phyloP scores from a whole-genome alignment of 2,329 filamentous ascomycete species.

The Pseudocercospora musae region DNA sequence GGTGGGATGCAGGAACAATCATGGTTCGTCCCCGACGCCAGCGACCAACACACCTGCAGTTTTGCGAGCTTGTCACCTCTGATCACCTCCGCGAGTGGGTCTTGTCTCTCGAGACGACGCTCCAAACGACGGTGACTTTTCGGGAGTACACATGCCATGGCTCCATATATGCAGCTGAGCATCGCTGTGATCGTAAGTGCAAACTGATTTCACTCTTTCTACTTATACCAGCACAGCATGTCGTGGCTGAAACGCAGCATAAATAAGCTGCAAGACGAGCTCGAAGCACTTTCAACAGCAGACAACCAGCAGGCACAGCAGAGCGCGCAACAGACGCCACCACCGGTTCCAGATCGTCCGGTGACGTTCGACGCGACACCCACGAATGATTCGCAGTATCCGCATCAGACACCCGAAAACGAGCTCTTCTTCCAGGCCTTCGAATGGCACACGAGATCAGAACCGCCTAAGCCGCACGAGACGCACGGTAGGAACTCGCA shows the following conservation, averaged over 20 bases:
- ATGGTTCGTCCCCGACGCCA: neutral
- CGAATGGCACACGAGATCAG: conserved; percentile 65
- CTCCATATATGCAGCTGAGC: neutral
- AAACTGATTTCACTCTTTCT: neutral
- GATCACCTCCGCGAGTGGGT: neutral
- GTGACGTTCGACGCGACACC: neutral
- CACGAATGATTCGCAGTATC: neutral
- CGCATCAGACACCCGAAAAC: conserved; percentile 30
- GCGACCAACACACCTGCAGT: neutral
- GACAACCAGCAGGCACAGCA: neutral
- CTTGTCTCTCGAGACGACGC: neutral
- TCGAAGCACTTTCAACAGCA: neutral
- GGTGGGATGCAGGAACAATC: neutral
- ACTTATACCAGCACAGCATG: neutral
- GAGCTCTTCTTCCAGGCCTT: conserved; percentile 64
- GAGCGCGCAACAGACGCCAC: neutral
- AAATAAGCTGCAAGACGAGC: conserved; percentile 7
- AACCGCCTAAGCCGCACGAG: conserved; percentile 27
- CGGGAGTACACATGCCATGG: neutral
- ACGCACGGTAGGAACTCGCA: conserved; percentile 46
- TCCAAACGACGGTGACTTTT: neutral
- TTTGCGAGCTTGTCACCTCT: neutral
- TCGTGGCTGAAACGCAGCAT: conserved; percentile 12
- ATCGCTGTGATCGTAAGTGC: neutral
- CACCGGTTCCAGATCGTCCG: conserved; percentile 6